Conservation (phyloP, 1,284 basidiomycete species). For the Moniliophthora roreri region DNA sequence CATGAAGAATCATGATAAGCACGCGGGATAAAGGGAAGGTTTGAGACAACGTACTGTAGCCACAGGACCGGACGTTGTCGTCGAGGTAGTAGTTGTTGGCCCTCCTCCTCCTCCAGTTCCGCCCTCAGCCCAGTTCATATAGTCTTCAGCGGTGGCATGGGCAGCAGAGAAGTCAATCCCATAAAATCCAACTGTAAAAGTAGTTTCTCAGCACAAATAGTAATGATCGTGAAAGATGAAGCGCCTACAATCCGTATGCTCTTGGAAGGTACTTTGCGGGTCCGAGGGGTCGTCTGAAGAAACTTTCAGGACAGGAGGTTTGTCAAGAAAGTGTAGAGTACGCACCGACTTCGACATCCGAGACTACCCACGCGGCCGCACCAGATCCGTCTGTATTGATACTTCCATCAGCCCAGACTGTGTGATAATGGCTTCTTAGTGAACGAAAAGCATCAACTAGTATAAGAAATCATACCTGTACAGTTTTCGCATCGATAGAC, state of each 20-base stretch:
- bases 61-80: slow-evolving; percentile 20
- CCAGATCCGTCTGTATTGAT: slow-evolving; percentile 40
- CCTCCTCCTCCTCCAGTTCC: slow-evolving; percentile 34
- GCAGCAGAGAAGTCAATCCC: slow-evolving; percentile 49
- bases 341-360: slow-evolving; percentile 32
- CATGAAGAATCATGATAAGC: no score
- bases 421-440: not conserved
- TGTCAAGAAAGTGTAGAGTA: not conserved
- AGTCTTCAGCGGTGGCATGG: slow-evolving; percentile 43
- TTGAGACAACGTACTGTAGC: not conserved
- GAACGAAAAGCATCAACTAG: not conserved
- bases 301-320: not conserved
- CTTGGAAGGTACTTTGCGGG: slow-evolving; percentile 34
- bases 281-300: slow-evolving; percentile 26
- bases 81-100: slow-evolving; percentile 25
- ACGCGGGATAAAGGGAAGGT: not conserved
- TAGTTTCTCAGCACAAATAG: not conserved
- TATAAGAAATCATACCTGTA: slow-evolving; percentile 32
- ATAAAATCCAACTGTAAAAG: slow-evolving; percentile 52
- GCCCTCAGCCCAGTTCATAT: slow-evolving; percentile 51
- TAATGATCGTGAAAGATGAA: no score
- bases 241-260: slow-evolving; percentile 44
- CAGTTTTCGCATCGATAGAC: slow-evolving; percentile 58
- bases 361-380: slow-evolving; percentile 55
- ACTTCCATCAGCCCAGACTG: slow-evolving; percentile 38